Base-by-base conservation (phyloP, 345 rosid species). In the Mangifera indica region DNA sequence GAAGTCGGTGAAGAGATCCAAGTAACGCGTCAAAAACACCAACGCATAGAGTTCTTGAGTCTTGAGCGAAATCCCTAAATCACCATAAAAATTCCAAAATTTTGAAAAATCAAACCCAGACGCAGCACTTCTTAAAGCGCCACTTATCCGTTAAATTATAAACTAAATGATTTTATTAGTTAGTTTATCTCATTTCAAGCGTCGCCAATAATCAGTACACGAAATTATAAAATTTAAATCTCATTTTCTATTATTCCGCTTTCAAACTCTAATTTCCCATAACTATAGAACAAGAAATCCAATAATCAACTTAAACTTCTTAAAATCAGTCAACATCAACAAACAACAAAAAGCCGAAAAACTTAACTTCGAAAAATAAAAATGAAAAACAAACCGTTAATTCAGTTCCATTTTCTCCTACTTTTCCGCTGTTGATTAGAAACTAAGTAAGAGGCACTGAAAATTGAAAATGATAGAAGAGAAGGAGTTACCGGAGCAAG, bases 31-130 rank as follows among this genome's bases (percentile, higher is more conserved):
- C 86, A 94, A 18, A 80, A 94, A 94, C 68, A 94, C 98, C 69
- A 85, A 66, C 15, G 93, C 98, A 26, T 82, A 94, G 7, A 94
- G 91, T 87, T 94, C 98, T 82, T 94, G 98, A 44, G 97, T 94
- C 86, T 90, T 92, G 62, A 90, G 82, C 67, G 98, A 94, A 72
- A 94, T 74, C 69, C 98, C 98, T 94, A 74, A 22, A 14, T 58
- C 66, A 68, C 29, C 61, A 21, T 7, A 53, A 18, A 37, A 13
- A 46, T 12, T 49, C 17, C 53, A 53, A 10, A 10, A 44, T 34
- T 6, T 3, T 3, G 0, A 4, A 53, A 37, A 32, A 49, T 29
- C 32, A n/a, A 14, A 49, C 42, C 68, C 42, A 3, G 32, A 29
- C 32, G 3, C 55, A 48, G 9, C 56, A 46, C 34, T 49, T 48